These are phyloP conservation scores for Candida tunisiensis DNA, from an alignment of 1,139 yeast genomes.

Conservation along the genomic window DNA sequence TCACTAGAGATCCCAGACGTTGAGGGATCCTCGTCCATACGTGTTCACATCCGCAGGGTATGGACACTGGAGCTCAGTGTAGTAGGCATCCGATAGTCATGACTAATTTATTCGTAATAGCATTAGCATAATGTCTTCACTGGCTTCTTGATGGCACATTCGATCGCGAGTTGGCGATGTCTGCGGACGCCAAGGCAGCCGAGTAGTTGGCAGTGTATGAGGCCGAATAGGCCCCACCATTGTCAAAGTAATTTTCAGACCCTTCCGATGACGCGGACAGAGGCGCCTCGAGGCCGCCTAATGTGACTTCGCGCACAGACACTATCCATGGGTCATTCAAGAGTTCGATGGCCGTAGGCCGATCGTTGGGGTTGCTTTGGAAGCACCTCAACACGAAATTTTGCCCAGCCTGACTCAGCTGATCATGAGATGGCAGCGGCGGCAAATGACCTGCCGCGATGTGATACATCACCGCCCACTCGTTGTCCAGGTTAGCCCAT, in stretches of 20 bases:
- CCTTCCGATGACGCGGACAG: background rate
- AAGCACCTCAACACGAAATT: constrained; percentile 60
- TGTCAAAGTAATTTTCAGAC: background rate
- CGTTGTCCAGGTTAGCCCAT: constrained; percentile 77
- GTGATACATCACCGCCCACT: constrained; percentile 97
- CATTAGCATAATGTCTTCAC: no score
- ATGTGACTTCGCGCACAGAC: constrained; percentile 6
- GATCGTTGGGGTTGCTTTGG: constrained; percentile 63
- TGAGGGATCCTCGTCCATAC: constrained; percentile 26
- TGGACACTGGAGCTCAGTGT: constrained; percentile 63
- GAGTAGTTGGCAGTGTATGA: background rate
- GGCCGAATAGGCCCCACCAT: background rate
- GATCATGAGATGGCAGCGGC: constrained; percentile 64
- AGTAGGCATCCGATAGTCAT: constrained; percentile 12
- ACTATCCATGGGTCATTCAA: constrained; percentile 74
- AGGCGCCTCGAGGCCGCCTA: constrained; percentile 1
- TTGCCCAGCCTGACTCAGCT: constrained; percentile 57
- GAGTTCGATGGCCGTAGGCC: constrained; percentile 75
- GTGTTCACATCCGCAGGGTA: constrained; percentile 60
- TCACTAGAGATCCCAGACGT: constrained; percentile 36
- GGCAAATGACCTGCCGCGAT: constrained; percentile 95
- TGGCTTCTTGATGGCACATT: no score
- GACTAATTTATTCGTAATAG: background rate
- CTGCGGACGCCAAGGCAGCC: background rate
- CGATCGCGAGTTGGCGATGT: no score